A percentile compares a stretch with the other conserved stretches of the same genome.
phyloP scores from a whole-genome alignment of 148 eudicot genomes.

The Tetragonia tetragonoides region DNA sequence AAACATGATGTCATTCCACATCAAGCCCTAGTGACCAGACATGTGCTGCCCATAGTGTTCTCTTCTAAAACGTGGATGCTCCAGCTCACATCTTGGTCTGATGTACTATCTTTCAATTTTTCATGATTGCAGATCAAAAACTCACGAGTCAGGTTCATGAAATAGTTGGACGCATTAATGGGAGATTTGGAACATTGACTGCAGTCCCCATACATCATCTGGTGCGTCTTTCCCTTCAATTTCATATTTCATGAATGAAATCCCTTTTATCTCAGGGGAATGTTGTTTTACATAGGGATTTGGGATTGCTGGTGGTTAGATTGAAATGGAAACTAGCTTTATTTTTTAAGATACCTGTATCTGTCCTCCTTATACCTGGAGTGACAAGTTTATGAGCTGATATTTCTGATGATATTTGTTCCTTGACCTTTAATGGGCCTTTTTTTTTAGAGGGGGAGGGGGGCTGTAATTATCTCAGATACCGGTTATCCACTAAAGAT shows the following conservation, averaged over 20 bases:
- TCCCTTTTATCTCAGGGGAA: not conserved
- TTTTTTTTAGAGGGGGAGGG: not conserved
- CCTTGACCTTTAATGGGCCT: not conserved
- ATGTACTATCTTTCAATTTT: not conserved
- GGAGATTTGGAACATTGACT: conserved; percentile 79
- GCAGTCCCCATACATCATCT: conserved; percentile 94
- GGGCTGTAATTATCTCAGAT: not conserved
- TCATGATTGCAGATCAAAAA: conserved; percentile 61
- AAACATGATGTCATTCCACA: too few species aligned
- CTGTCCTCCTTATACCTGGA: not conserved
- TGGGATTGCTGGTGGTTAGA: not conserved
- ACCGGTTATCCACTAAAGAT: not conserved
- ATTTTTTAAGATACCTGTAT: not conserved
- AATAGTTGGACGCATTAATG: conserved; percentile 93
- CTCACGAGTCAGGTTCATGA: conserved; percentile 96
- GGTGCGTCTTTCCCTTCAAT: conserved; percentile 40
- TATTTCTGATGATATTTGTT: not conserved
- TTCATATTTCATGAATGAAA: not conserved
- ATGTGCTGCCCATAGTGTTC: not conserved
- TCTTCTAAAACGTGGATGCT: not conserved
- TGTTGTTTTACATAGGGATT: not conserved
- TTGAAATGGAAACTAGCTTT: not conserved
- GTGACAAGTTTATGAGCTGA: not conserved
- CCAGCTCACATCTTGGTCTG: not conserved
- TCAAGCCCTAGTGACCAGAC: too few species aligned